Evolutionary conservation across 1,284 basidiomycete species (phyloP).

Genomic region (Marasmius oreades): DNA sequence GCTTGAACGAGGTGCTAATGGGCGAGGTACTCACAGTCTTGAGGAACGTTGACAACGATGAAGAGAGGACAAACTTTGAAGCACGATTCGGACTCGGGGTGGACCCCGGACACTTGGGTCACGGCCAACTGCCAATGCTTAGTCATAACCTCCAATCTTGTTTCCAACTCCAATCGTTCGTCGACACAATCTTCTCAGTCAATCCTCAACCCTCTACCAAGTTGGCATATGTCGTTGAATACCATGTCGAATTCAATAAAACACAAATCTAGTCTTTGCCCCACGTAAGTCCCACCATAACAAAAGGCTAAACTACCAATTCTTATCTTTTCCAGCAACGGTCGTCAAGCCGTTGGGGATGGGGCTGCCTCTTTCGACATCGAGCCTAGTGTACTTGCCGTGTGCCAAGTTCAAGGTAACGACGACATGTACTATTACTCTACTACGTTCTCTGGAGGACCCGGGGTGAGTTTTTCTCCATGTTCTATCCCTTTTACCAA

Average conservation of each 20-base stretch:
- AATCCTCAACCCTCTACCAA: slow-evolving; percentile 38
- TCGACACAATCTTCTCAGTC: slow-evolving; percentile 6
- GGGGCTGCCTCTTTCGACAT: slow-evolving; percentile 78
- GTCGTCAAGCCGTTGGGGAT: slow-evolving; percentile 90
- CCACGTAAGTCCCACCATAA: slow-evolving; percentile 60
- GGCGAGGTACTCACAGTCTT: slow-evolving; percentile 14
- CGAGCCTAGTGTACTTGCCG: slow-evolving; percentile 75
- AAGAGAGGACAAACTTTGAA: neutral
- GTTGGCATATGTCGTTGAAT: slow-evolving; percentile 80
- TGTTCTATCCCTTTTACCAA: slow-evolving; percentile 7
- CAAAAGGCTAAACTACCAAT: too few relatives aligned
- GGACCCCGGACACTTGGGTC: neutral
- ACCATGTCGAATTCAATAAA: slow-evolving; percentile 67
- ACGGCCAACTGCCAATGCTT: neutral
- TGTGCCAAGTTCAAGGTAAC: slow-evolving; percentile 76
- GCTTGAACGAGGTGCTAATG: neutral
- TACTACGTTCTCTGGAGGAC: slow-evolving; percentile 85
- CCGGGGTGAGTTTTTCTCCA: slow-evolving; percentile 53
- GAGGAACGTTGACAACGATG: slow-evolving; percentile 5
- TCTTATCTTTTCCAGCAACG: slow-evolving; percentile 69
- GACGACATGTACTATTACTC: slow-evolving; percentile 84
- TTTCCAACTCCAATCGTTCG: neutral
- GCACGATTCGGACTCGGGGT: neutral
- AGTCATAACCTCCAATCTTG: neutral
- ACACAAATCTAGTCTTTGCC: slow-evolving; percentile 85